A percentile compares a stretch with the other conserved stretches of the same genome.
These are phyloP conservation scores for Podospora pseudopauciseta DNA, from an alignment of 495 filamentous ascomycete genomes.

Conservation along the genomic window DNA sequence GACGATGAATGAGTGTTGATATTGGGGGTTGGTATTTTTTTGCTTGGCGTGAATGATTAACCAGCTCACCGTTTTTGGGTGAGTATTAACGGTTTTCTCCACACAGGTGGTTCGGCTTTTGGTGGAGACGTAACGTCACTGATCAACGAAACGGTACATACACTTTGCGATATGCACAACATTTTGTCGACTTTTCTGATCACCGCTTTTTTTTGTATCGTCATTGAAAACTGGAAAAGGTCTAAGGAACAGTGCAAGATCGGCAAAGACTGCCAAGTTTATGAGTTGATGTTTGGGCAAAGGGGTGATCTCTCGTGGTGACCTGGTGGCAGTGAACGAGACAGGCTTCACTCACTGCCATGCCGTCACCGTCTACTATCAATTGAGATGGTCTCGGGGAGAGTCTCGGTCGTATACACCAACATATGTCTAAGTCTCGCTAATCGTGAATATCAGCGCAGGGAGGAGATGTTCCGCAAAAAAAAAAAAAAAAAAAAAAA, in stretches of 20 bases:
- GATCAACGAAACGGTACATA: neutral
- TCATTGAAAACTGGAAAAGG: neutral
- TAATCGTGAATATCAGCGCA: neutral
- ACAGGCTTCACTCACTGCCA: neutral
- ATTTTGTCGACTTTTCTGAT: neutral
- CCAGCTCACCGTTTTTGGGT: neutral
- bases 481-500: neutral
- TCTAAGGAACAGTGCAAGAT: neutral
- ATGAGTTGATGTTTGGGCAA: neutral
- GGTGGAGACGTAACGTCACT: neutral
- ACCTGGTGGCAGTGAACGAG: neutral
- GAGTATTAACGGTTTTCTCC: too few relatives aligned
- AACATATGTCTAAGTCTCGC: neutral
- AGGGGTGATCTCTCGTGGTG: neutral
- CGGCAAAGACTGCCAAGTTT: neutral
- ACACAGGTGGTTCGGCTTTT: neutral
- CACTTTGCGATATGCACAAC: neutral
- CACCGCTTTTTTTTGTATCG: neutral
- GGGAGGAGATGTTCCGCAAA: neutral
- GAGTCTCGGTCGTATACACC: neutral
- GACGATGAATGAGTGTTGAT: neutral
- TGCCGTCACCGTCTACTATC: neutral
- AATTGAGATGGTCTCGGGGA: neutral
- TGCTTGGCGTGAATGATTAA: neutral
- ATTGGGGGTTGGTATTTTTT: neutral